Percentiles rank a stretch among this genome's conserved stretches.
phyloP scores from a whole-genome alignment of 169 alveolate species.

The Pseudocohnilembus persalinus region DNA sequence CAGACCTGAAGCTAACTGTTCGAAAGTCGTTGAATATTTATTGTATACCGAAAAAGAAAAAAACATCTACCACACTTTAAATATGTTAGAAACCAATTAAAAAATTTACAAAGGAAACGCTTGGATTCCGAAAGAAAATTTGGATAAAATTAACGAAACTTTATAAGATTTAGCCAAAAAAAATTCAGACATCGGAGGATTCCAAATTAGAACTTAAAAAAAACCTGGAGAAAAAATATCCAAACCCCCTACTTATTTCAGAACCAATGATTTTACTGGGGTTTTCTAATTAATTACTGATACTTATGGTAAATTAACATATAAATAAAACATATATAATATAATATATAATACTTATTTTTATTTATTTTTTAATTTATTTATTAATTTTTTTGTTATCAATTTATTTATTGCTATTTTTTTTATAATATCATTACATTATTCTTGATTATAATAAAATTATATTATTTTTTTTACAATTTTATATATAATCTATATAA shows the following conservation, averaged over 20 bases:
- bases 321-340: no score
- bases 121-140: slow-evolving; percentile 94
- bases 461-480: no score
- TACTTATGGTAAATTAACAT: slow-evolving; percentile 93
- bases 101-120: slow-evolving; percentile 93
- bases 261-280: slow-evolving; percentile 89
- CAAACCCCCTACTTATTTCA: slow-evolving; percentile 95
- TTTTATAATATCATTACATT: no score
- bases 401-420: no score
- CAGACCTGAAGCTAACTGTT: slow-evolving; percentile 46
- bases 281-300: slow-evolving; percentile 94
- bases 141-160: slow-evolving; percentile 84
- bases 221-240: slow-evolving; percentile 28
- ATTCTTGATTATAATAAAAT: no score
- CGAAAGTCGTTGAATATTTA: slow-evolving; percentile 92
- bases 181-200: slow-evolving; percentile 4
- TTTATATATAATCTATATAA: no score
- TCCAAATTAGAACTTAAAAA: slow-evolving; percentile 64
- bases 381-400: no score
- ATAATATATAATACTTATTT: no score
- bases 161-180: slow-evolving; percentile 74
- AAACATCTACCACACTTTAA: slow-evolving; percentile 89
- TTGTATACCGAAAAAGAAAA: slow-evolving; percentile 94
- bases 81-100: slow-evolving; percentile 83
- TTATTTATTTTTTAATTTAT: no score